These are phyloP conservation scores for Chloropicon primus DNA, from an alignment of 139 green algal genomes.

Conservation along the genomic window DNA sequence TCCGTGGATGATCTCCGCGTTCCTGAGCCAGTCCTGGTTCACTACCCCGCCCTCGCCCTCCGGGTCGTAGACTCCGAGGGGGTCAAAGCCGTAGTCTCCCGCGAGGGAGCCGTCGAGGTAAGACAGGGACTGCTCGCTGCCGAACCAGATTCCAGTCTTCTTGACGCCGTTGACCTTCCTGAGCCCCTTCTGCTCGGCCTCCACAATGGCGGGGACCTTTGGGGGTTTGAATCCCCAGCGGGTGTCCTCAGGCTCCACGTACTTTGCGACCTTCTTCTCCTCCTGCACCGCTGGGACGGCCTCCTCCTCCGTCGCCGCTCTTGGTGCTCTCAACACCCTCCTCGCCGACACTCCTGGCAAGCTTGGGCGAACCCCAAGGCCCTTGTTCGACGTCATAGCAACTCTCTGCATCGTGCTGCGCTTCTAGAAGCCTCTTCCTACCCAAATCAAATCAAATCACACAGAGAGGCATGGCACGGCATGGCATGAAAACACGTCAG, in stretches of 20 bases:
- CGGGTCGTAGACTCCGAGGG: slow-evolving; percentile 85
- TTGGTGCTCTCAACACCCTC: neutral
- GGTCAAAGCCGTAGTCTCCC: slow-evolving; percentile 75
- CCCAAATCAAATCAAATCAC: no score
- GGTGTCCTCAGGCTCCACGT: neutral
- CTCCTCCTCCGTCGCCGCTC: neutral
- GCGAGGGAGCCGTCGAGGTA: slow-evolving; percentile 91
- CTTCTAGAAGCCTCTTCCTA: no score
- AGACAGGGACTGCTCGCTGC: slow-evolving; percentile 46
- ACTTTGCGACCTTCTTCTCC: neutral
- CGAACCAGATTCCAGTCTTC: slow-evolving; percentile 1
- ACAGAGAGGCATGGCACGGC: no score
- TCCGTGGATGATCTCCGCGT: slow-evolving; percentile 58
- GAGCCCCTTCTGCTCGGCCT: neutral
- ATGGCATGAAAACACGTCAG: no score
- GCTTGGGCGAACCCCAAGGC: no score
- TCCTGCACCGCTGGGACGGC: neutral
- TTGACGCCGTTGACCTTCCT: neutral
- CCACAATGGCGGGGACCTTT: neutral
- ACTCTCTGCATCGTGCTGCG: neutral
- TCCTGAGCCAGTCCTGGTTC: slow-evolving; percentile 78
- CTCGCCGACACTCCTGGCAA: no score
- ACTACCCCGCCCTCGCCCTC: slow-evolving; percentile 80
- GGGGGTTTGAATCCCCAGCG: neutral
- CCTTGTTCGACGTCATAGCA: neutral